These are phyloP conservation scores for Xylaria intraflava DNA, from an alignment of 495 filamentous ascomycete genomes.

Conservation along the genomic window DNA sequence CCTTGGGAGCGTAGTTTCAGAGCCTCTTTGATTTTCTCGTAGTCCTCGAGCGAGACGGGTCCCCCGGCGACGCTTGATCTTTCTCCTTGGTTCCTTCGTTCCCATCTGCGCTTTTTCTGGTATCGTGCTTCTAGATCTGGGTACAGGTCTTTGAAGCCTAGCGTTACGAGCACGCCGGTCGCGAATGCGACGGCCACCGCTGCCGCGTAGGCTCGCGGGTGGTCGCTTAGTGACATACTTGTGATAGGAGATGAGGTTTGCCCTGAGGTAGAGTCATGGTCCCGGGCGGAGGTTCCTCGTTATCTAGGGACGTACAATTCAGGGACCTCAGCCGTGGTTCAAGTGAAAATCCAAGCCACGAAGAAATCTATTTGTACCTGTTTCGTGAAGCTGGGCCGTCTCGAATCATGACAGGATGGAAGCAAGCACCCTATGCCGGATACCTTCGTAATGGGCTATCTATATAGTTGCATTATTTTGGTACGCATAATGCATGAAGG, in stretches of 20 bases:
- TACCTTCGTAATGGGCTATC: too few species aligned
- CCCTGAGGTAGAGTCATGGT: neutral
- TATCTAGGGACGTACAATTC: neutral
- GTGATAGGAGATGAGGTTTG: neutral
- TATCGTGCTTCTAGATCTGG: constrained; percentile 59
- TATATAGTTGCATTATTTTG: too few species aligned
- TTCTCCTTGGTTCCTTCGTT: constrained; percentile 9
- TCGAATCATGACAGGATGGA: too few species aligned
- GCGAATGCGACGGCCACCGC: constrained; percentile 63
- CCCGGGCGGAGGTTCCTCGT: neutral
- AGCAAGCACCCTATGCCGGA: too few species aligned
- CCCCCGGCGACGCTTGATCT: constrained; percentile 32
- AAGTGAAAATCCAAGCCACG: neutral
- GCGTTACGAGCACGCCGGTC: constrained; percentile 62
- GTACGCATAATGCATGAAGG: neutral
- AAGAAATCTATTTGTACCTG: too few species aligned
- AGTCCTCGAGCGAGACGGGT: constrained; percentile 49
- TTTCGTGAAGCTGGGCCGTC: too few species aligned
- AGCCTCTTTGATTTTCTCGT: constrained; percentile 18
- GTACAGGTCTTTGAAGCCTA: constrained; percentile 69
- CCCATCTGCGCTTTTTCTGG: constrained; percentile 32
- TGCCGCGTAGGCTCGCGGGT: constrained; percentile 49
- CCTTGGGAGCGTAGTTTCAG: constrained; percentile 13
- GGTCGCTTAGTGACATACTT: constrained; percentile 48
- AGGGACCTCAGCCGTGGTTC: neutral